These are phyloP conservation scores for Scheffersomyces ergatensis DNA, from an alignment of 805 yeast species.

Conservation along the genomic window DNA sequence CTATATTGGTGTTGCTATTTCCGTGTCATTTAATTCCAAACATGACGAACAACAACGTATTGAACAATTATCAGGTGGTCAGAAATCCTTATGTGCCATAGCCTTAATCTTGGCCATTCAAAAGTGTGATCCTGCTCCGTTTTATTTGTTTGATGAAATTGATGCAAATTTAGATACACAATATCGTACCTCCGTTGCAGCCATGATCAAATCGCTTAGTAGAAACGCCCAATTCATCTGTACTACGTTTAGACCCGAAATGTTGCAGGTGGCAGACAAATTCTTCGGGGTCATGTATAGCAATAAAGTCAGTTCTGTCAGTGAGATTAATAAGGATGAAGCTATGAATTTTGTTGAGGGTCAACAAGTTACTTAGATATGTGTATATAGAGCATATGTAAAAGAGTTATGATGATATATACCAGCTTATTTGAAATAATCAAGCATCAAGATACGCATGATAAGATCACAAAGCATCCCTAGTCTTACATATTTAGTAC, in stretches of 20 bases:
- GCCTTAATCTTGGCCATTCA: conserved; percentile 93
- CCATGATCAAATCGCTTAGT: conserved; percentile 64
- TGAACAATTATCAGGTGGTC: conserved; percentile 95
- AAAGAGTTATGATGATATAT: too few relatives aligned
- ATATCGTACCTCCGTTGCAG: conserved; percentile 84
- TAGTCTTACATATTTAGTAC: too few relatives aligned
- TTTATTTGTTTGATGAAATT: conserved; percentile 92
- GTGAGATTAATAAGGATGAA: conserved; percentile 64
- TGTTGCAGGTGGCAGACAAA: conserved; percentile 81
- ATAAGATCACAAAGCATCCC: too few relatives aligned
- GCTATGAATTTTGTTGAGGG: conserved; percentile 87
- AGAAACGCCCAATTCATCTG: conserved; percentile 84
- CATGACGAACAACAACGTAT: conserved; percentile 81
- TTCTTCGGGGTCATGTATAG: conserved; percentile 85
- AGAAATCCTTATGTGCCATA: conserved; percentile 93
- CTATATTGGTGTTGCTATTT: conserved; percentile 78
- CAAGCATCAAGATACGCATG: too few relatives aligned
- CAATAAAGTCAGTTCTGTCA: conserved; percentile 76
- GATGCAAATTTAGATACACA: conserved; percentile 95
- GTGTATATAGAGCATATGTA: too few relatives aligned
- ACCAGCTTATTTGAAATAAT: too few relatives aligned
- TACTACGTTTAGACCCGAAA: conserved; percentile 93
- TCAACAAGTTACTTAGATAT: conserved; percentile 28
- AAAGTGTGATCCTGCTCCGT: conserved; percentile 95
- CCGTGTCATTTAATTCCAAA: conserved; percentile 86